Base-by-base conservation (phyloP, 2,329 filamentous ascomycete genomes). In the Monilinia fructicola region DNA sequence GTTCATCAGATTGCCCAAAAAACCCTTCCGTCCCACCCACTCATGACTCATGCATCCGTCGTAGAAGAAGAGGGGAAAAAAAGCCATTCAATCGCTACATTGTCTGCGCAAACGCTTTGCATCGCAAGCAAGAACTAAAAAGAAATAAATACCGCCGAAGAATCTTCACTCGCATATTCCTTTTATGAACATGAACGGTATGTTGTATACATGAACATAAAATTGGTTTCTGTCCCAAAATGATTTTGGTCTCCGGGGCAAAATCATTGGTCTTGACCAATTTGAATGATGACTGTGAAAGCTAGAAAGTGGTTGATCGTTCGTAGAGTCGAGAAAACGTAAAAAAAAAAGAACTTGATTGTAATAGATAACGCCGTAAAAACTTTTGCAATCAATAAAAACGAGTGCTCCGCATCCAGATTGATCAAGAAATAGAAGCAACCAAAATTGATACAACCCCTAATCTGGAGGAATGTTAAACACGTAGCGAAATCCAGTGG, bases 201-300 rank as follows among this genome's bases (percentile, higher is more conserved):
- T 40, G 11, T 55, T 40, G 53, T 61, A 26, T 50, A 61, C 58
- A 61, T 40, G 44, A 61, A 61, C 58, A 61, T 50, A 50, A 61
- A 38, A 50, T 50, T 50, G 44, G 31, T 26, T 21, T 12, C n/a
- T 48, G 28, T 9, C 31, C 21, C 21, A 38, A 60, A 18, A 50
- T 35, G 56, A 60, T 60, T 60, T 60, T 48, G 55, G 44, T 54
- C 56, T 11, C 56, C 58, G n/a, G 58, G 44, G 58, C 44, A 61
- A 61, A 61, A 52, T 52, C 58, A 23, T 50, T 4, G 9, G 31
- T 40, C 44, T 40, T 26, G 26, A 38, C 31, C 31, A 35, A 52
- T 50, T 50, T 50, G 50, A n/a, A 52, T 50, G 35, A 48, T 50
- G 44, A n/a, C 23, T 46, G n/a, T 38, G n/a, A 60, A 50, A 28